phyloP scores from a whole-genome alignment of 306 rosid genomes.

The Albizia julibrissin region DNA sequence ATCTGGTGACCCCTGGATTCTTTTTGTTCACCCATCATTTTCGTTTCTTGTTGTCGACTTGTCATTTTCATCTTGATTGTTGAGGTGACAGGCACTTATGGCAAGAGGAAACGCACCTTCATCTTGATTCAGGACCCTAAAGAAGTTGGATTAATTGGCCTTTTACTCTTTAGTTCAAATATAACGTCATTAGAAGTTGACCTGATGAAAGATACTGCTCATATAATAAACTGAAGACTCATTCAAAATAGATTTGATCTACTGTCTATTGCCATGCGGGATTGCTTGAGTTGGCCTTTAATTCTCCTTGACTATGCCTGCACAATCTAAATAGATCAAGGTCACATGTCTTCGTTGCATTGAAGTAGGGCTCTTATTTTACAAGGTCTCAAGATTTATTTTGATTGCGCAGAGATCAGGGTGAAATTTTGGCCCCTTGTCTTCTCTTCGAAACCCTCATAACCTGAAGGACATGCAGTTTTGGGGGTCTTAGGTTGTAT shows the following conservation, averaged over 20 bases:
- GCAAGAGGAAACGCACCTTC: background rate
- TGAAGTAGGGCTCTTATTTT: too few species aligned
- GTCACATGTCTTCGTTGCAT: too few species aligned
- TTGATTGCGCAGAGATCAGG: too few species aligned
- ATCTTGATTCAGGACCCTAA: conserved; percentile 1
- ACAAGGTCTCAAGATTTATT: too few species aligned
- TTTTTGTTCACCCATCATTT: background rate
- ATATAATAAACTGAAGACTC: background rate
- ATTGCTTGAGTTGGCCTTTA: background rate
- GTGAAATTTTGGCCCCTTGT: too few species aligned
- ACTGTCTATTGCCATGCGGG: background rate
- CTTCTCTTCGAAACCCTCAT: too few species aligned
- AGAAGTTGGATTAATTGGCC: background rate
- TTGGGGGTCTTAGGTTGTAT: too few species aligned
- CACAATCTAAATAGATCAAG: too few species aligned
- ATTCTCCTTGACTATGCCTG: too few species aligned
- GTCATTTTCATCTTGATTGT: background rate
- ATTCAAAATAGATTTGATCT: background rate
- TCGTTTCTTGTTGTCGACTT: background rate
- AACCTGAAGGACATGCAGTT: too few species aligned
- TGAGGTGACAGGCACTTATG: background rate
- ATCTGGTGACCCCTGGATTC: background rate
- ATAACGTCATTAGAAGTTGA: background rate
- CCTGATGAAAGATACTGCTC: background rate
- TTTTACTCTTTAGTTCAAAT: background rate